These are phyloP conservation scores for Ziziphus jujuba DNA, from an alignment of 306 rosid species.

Conservation along the genomic window DNA sequence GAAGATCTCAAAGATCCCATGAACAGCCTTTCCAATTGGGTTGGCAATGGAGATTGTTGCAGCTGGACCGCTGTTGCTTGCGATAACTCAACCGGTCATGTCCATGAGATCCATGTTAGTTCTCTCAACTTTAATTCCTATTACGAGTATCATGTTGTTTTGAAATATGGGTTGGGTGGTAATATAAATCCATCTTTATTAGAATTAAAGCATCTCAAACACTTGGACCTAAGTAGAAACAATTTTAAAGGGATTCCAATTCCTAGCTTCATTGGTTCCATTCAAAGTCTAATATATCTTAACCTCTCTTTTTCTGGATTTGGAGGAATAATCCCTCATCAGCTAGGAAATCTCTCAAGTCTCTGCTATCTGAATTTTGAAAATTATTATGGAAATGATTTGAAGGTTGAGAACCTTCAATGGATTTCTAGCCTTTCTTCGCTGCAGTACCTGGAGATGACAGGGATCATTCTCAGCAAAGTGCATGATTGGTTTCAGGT, in stretches of 20 bases:
- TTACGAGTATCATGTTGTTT: no score
- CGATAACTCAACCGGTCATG: neutral
- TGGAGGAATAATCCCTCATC: conserved; percentile 16
- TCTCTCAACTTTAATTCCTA: no score
- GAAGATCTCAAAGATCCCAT: neutral
- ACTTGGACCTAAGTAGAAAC: conserved; percentile 16
- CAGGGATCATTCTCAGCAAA: neutral
- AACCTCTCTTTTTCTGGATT: neutral
- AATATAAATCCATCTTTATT: conserved; percentile 9
- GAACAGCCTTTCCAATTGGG: conserved; percentile 4
- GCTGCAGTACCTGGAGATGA: neutral
- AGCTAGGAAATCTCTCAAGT: conserved; percentile 19
- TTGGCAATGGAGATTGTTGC: conserved; percentile 3
- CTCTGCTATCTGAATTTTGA: neutral
- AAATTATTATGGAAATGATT: neutral
- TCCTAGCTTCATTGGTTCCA: conserved; percentile 22
- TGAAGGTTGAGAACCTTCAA: conserved; percentile 2
- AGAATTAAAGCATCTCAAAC: conserved; percentile 9
- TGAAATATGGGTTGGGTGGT: conserved; percentile 1
- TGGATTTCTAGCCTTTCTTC: conserved; percentile 15
- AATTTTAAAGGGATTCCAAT: conserved; percentile 1
- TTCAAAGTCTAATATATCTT: conserved; percentile 6
- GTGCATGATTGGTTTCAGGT: conserved; percentile 20
- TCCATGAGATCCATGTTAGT: conserved; percentile 7
- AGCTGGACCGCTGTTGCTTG: conserved; percentile 16